phyloP scores from a whole-genome alignment of 2,329 filamentous ascomycete species.

The Kalmusia sp. region DNA sequence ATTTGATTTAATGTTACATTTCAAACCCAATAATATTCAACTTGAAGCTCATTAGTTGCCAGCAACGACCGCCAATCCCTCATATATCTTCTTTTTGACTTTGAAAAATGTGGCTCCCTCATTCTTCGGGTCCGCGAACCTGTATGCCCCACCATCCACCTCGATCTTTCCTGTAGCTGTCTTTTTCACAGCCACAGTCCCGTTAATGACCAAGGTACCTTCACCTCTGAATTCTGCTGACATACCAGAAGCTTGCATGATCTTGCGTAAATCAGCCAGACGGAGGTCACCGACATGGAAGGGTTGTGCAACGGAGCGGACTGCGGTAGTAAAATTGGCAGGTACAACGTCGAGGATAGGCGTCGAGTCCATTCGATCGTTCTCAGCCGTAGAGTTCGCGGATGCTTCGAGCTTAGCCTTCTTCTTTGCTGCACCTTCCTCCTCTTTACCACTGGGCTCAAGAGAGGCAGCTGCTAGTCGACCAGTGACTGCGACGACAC shows the following conservation, averaged over 20 bases:
- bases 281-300: conserved; percentile 94
- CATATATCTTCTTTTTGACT: conserved; percentile 90
- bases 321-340: conserved; percentile 70
- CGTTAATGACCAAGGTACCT: conserved; percentile 88
- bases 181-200: conserved; percentile 86
- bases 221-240: conserved; percentile 92
- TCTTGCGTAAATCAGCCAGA: conserved; percentile 83
- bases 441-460: conserved; percentile 48
- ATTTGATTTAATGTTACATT: too few species aligned
- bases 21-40: neutral
- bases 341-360: conserved; percentile 68
- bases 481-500: conserved; percentile 92
- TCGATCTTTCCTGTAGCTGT: conserved; percentile 86
- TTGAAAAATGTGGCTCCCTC: conserved; percentile 75
- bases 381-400: conserved; percentile 56
- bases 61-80: conserved; percentile 88
- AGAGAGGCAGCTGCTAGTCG: conserved; percentile 62
- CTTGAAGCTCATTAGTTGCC: conserved; percentile 61
- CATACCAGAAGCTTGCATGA: conserved; percentile 83
- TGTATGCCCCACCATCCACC: conserved; percentile 67
- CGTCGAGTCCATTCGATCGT: conserved; percentile 54
- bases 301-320: conserved; percentile 79
- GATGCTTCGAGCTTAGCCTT: conserved; percentile 53
- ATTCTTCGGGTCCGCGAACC: conserved; percentile 49
- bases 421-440: conserved; percentile 54